Percentiles rank a stretch among this genome's conserved stretches.
Evolutionary conservation across 805 yeast genomes (phyloP).

Genomic region (Monosporozyma yasuniensis): DNA sequence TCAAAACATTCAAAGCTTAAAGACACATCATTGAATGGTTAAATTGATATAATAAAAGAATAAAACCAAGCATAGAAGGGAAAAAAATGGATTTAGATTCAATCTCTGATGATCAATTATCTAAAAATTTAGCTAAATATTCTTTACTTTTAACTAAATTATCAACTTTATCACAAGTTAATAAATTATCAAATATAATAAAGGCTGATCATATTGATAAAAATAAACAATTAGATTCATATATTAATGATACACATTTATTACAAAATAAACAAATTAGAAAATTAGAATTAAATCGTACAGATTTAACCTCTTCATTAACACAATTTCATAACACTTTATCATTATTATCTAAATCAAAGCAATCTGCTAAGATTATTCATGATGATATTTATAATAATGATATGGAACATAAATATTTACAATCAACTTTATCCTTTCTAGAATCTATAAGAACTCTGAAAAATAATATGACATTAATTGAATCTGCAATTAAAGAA

Average conservation of each 20-base stretch:
- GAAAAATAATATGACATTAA: slow-evolving; percentile 55
- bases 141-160: slow-evolving; percentile 20
- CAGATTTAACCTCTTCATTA: slow-evolving; percentile 55
- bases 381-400: slow-evolving; percentile 60
- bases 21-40: no score
- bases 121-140: slow-evolving; percentile 23
- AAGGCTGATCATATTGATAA: slow-evolving; percentile 14
- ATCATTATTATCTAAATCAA: slow-evolving; percentile 48
- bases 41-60: no score
- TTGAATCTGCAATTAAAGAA: slow-evolving; percentile 56
- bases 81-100: background rate
- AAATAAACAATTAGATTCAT: slow-evolving; percentile 10
- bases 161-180: slow-evolving; percentile 25
- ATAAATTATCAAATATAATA: slow-evolving; percentile 18
- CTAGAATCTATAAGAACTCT: slow-evolving; percentile 59
- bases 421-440: slow-evolving; percentile 51
- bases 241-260: slow-evolving; percentile 17
- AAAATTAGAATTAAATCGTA: slow-evolving; percentile 49
- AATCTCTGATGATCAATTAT: slow-evolving; percentile 19
- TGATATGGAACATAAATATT: slow-evolving; percentile 61
- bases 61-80: no score
- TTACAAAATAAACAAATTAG: slow-evolving; percentile 25
- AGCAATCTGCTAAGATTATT: slow-evolving; percentile 54
- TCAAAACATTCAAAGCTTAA: no score
- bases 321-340: slow-evolving; percentile 48